Percentiles rank a stretch among this genome's conserved stretches.
Conservation (phyloP, 306 rosid species). For the Echinosophora koreensis region DNA sequence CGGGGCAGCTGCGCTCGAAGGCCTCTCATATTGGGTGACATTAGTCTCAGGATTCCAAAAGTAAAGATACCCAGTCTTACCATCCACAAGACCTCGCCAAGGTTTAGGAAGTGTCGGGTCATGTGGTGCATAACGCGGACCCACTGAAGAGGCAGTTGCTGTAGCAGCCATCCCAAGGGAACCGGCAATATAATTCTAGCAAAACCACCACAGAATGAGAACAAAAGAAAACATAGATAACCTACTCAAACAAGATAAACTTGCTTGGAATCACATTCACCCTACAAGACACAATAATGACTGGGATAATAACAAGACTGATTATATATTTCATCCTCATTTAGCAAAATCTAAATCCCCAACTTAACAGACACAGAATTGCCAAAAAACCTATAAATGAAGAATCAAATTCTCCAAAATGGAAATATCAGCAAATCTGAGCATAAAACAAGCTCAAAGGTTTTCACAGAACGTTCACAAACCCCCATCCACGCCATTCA, state of each 20-base stretch:
- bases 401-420: not conserved
- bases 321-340: not conserved
- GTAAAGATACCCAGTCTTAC: slow-evolving; percentile 97
- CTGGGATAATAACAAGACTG: not conserved
- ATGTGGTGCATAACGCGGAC: slow-evolving; percentile 93
- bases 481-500: slow-evolving; percentile 2
- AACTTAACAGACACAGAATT: not conserved
- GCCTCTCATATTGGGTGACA: slow-evolving; percentile 95
- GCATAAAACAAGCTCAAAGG: not conserved
- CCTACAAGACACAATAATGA: not conserved
- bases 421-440: not conserved
- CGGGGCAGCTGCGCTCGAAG: slow-evolving; percentile 57
- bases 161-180: slow-evolving; percentile 81
- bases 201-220: slow-evolving; percentile 36
- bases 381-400: not conserved
- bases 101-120: slow-evolving; percentile 98
- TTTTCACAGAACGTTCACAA: not conserved
- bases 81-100: slow-evolving; percentile 97
- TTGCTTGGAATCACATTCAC: not conserved
- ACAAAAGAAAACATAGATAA: not conserved
- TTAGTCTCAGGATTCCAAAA: slow-evolving; percentile 99
- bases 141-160: slow-evolving; percentile 76
- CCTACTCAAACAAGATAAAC: not conserved
- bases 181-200: slow-evolving; percentile 48
- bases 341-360: slow-evolving; percentile 20